These are phyloP conservation scores for Fusarium ambrosium DNA, from an alignment of 2,329 filamentous ascomycete genomes.

Conservation along the genomic window DNA sequence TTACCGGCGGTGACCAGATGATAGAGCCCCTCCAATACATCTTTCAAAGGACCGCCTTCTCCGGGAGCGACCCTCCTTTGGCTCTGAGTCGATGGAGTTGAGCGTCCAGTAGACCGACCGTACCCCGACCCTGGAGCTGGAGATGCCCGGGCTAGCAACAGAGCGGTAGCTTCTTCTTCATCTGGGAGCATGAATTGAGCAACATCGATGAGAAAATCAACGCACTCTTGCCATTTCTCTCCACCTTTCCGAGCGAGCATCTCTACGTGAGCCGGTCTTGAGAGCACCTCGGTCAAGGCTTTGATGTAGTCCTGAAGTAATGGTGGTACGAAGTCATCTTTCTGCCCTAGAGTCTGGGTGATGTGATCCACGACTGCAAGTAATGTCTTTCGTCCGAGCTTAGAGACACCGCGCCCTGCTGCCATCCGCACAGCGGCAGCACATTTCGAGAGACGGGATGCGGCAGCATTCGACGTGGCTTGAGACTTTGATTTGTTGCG, in stretches of 20 bases:
- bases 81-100: constrained; percentile 48
- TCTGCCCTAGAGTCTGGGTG: constrained; percentile 75
- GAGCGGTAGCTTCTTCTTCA: constrained; percentile 53
- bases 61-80: constrained; percentile 46
- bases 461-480: constrained; percentile 61
- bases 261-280: constrained; percentile 83
- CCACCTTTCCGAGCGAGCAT: constrained; percentile 71
- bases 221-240: constrained; percentile 76
- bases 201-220: constrained; percentile 79
- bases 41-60: constrained; percentile 53
- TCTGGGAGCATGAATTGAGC: constrained; percentile 62
- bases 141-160: constrained; percentile 58
- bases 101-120: constrained; percentile 47
- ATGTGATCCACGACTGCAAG: constrained; percentile 85
- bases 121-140: constrained; percentile 56
- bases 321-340: constrained; percentile 75
- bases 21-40: constrained; percentile 72
- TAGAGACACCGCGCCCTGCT: constrained; percentile 76
- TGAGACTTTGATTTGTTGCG: constrained; percentile 66
- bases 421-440: constrained; percentile 79
- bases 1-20: constrained; percentile 75
- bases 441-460: constrained; percentile 74
- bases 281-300: constrained; percentile 77
- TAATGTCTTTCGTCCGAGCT: constrained; percentile 82
- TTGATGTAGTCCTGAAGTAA: constrained; percentile 85